phyloP scores from a whole-genome alignment of 1,284 basidiomycete genomes.

The Exobasidium cylindrosporum region DNA sequence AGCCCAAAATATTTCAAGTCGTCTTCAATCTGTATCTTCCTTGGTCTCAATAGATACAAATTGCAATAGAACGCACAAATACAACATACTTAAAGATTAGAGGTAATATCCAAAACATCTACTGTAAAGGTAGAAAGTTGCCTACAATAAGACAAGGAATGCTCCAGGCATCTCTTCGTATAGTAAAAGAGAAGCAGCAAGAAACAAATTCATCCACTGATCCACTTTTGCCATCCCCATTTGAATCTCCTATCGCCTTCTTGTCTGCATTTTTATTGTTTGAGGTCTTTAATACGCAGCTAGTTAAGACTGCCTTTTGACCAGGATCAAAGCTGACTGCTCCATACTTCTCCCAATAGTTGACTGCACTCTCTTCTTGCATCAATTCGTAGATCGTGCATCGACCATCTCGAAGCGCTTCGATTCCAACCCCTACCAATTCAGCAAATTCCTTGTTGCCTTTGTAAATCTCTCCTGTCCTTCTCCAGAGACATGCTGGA shows the following conservation, averaged over 20 bases:
- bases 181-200: constrained; percentile 94
- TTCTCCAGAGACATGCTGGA: constrained; percentile 91
- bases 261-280: neutral
- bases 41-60: too few relatives aligned
- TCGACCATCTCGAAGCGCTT: constrained; percentile 78
- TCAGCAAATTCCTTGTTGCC: constrained; percentile 88
- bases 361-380: constrained; percentile 77
- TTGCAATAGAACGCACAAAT: too few relatives aligned
- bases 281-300: constrained; percentile 70
- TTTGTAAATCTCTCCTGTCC: constrained; percentile 97
- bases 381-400: constrained; percentile 90
- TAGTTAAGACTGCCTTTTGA: constrained; percentile 83
- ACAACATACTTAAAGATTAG: too few relatives aligned
- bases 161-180: constrained; percentile 67
- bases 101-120: too few relatives aligned
- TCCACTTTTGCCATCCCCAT: constrained; percentile 55
- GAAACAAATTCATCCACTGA: constrained; percentile 62
- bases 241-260: neutral
- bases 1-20: too few relatives aligned
- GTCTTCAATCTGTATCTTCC: too few relatives aligned
- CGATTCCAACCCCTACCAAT: constrained; percentile 76
- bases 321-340: constrained; percentile 68
- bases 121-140: constrained; percentile 18
- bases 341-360: constrained; percentile 76
- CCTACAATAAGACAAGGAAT: constrained; percentile 25